Conservation (phyloP, 331 rosid species). For the Quercus tomentella region DNA sequence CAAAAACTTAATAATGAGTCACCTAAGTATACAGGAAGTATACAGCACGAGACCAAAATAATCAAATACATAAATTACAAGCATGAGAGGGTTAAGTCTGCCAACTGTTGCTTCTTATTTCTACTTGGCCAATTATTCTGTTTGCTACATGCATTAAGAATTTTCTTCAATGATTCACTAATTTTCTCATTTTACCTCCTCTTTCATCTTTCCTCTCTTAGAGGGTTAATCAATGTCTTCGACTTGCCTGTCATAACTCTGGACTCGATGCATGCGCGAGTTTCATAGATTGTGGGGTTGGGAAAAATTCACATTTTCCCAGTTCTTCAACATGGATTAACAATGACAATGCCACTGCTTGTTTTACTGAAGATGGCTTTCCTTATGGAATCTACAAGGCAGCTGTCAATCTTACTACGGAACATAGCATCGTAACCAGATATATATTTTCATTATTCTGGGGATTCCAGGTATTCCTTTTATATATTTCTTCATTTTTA, state of each 20-base stretch:
- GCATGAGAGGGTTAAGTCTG: neutral
- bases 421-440: constrained; percentile 39
- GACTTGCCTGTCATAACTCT: constrained; percentile 38
- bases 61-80: neutral
- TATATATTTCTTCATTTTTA: neutral
- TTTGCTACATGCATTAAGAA: neutral
- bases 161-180: constrained; percentile 10
- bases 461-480: constrained; percentile 80
- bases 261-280: neutral
- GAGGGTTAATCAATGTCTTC: constrained; percentile 88
- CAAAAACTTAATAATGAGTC: no score
- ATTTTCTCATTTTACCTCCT: neutral
- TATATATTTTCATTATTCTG: constrained; percentile 69
- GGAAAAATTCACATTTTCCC: neutral
- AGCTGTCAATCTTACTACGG: constrained; percentile 58
- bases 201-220: constrained; percentile 28
- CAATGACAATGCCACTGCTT: constrained; percentile 18
- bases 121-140: neutral
- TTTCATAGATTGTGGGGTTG: constrained; percentile 63
- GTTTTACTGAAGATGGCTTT: constrained; percentile 34
- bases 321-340: neutral
- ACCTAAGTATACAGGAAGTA: no score
- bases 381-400: constrained; percentile 46
- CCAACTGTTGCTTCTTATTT: neutral
- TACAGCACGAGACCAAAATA: no score